Base-by-base conservation (phyloP, 192 early-diverging fungal species). In the Gaertneriomyces semiglobifer region DNA sequence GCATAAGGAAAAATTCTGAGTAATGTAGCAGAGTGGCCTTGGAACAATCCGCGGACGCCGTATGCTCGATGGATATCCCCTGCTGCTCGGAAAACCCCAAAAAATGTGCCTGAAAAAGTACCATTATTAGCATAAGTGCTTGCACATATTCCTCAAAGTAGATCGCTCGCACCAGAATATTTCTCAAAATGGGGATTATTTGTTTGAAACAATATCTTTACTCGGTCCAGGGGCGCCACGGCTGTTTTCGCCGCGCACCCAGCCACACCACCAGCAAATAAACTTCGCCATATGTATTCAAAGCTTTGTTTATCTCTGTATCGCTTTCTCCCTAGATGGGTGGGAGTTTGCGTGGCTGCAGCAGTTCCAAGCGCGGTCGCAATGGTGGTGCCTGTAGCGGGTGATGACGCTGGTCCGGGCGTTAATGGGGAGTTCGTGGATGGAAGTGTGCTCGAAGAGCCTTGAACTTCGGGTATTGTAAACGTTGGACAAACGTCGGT, bases 1-100 rank as follows among this genome's bases (percentile, higher is more conserved):
- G 93, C 92, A 69, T 97, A 99, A 4, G 96, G 96, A 73, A 97
- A 97, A 63, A 99, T 96, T 38, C 96, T 79, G 1, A 95, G 78
- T 4, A 99, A 77, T 40, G 94, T 95, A 45, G 92, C 94, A 18
- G 88, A 92, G 70, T 99, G 94, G 44, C 96, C 96, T 78, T 95
- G 93, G 62, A 94, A 96, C 19, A 99, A 80, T 5, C 93, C 94
- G 4, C 74, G 75, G 3, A 89, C 40, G 0, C 96, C 96, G 72
- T 84, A 80, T 11, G 77, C 70, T 56, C 72, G 68, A 42, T 90
- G 80, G 42, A 98, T 95, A 12, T 90, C 85, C 41, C 81, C 60
- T 11, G 81, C 83, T 14, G 94, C 96, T 42, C 84, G 79, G 66
- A 96, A 90, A 16, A 92, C 85, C 9, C 96, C 96, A 0, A 76